Base-by-base conservation (phyloP, 306 rosid species). In the Datisca glomerata region DNA sequence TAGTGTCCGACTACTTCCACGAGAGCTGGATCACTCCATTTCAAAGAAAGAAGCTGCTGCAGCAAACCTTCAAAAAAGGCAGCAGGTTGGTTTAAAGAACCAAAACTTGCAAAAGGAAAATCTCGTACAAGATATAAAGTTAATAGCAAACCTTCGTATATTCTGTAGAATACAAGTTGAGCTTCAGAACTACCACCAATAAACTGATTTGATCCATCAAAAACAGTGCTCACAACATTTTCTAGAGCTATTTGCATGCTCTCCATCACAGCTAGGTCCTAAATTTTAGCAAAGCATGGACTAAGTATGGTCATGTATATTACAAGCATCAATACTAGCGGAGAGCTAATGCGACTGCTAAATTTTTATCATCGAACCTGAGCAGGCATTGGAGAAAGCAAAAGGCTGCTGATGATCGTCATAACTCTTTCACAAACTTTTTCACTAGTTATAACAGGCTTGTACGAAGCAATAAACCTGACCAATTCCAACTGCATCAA, bases 1-100 rank as follows among this genome's bases (percentile, higher is more conserved):
- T 89, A 89, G 78, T 66, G 98, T 42, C 70, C 84, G 39, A 84
- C 95, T 55, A 78, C 80, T 73, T 74, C 86, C 51, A 80, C 98
- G 53, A 80, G 79, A 32, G 84, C 72, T 15, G 98, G 95, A 47
- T 84, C 95, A 23, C 67, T 70, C 98, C 95, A 84, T 21, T 80
- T 80, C 63, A 89, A 49, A 55, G 91, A 71, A 65, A 89, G 73
- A 64, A 89, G 83, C 27, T 68, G 84, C 66, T 80, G 95, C 37
- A 80, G 95, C 60, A 89, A 68, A 55, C 92, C 95, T 89, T 64
- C 49, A 64, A 58, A 31, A 50, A 51, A 76, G 57, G 31, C 13
- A 63, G 47, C 46, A 46, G 56, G 21, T 13, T 25, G 8, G 42
- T 33, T 57, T 33, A 53, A 32, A 48, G 43, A 27, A 19, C 35